Percentiles rank a stretch among this genome's conserved stretches.
phyloP scores from a whole-genome alignment of 2,329 filamentous ascomycete species.

The Clarireedia homoeocarpa region DNA sequence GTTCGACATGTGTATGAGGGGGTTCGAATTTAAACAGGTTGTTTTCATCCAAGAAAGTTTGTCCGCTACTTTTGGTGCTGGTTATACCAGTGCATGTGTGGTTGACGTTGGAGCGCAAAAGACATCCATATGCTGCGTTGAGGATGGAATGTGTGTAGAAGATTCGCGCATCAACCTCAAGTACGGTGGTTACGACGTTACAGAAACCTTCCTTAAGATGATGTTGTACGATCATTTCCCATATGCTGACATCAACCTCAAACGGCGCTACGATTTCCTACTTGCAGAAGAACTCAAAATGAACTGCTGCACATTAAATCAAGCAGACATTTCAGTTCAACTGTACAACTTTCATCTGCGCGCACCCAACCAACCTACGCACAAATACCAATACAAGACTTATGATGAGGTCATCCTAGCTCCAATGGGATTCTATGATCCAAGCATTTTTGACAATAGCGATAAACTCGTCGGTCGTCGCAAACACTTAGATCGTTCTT shows the following conservation, averaged over 20 bases:
- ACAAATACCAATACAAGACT: constrained; percentile 91
- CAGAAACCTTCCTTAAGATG: constrained; percentile 94
- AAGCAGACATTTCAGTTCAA: constrained; percentile 82
- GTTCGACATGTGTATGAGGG: constrained; percentile 76
- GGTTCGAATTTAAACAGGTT: constrained; percentile 82
- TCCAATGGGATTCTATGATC: constrained; percentile 90
- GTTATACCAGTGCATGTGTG: constrained; percentile 88
- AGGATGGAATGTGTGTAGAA: constrained; percentile 90
- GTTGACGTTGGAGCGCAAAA: constrained; percentile 97
- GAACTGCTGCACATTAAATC: constrained; percentile 85
- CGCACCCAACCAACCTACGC: constrained; percentile 77
- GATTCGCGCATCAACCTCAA: constrained; percentile 95
- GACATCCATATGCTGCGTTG: constrained; percentile 93
- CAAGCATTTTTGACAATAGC: constrained; percentile 75
- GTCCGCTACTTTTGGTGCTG: constrained; percentile 88
- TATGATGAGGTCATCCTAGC: constrained; percentile 96
- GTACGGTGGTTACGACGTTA: constrained; percentile 86
- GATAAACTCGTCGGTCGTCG: constrained; percentile 72
- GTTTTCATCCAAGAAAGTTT: constrained; percentile 96
- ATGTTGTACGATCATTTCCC: constrained; percentile 95
- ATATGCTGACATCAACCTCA: constrained; percentile 88
- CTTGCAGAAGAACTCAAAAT: constrained; percentile 93
- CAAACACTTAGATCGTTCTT: constrained; percentile 77
- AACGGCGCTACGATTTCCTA: constrained; percentile 82
- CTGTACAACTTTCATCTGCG: constrained; percentile 85